Evolutionary conservation across 805 yeast genomes (phyloP).

Genomic region (Hagleromyces aurorensis): DNA sequence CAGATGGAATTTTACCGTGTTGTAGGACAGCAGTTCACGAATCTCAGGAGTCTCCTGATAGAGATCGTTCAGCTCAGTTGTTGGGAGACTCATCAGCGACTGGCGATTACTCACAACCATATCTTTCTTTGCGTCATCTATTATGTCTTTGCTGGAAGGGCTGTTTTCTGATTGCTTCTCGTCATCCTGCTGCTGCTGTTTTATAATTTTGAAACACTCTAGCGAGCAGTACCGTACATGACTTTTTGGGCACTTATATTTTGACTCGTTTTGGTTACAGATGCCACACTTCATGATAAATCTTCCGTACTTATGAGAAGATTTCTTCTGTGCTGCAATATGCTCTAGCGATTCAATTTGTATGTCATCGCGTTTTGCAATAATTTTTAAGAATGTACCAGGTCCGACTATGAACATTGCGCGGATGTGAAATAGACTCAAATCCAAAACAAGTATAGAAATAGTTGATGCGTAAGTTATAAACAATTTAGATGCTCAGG

Average conservation of each 20-base stretch:
- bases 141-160: conserved; percentile 2
- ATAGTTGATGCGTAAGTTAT: too few relatives aligned
- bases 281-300: conserved; percentile 26
- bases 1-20: conserved; percentile 47
- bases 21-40: conserved; percentile 38
- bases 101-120: background rate
- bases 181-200: conserved; percentile 32
- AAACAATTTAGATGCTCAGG: too few relatives aligned
- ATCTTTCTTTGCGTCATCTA: conserved; percentile 1
- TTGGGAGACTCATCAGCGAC: conserved; percentile 3
- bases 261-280: conserved; percentile 29
- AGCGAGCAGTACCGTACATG: conserved; percentile 45
- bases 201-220: conserved; percentile 40
- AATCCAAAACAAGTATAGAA: too few relatives aligned
- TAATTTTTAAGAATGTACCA: too few relatives aligned
- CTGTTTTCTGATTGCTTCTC: conserved; percentile 16
- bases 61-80: conserved; percentile 26
- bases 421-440: too few relatives aligned
- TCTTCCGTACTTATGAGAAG: background rate
- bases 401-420: too few relatives aligned
- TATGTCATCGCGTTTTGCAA: too few relatives aligned
- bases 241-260: conserved; percentile 45
- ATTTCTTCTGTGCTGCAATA: background rate
- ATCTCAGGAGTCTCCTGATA: conserved; percentile 34
- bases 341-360: background rate